Percentiles rank a stretch among this genome's conserved stretches.
phyloP scores from a whole-genome alignment of 768 basidiomycete genomes.

The Russula griseocarnosa region DNA sequence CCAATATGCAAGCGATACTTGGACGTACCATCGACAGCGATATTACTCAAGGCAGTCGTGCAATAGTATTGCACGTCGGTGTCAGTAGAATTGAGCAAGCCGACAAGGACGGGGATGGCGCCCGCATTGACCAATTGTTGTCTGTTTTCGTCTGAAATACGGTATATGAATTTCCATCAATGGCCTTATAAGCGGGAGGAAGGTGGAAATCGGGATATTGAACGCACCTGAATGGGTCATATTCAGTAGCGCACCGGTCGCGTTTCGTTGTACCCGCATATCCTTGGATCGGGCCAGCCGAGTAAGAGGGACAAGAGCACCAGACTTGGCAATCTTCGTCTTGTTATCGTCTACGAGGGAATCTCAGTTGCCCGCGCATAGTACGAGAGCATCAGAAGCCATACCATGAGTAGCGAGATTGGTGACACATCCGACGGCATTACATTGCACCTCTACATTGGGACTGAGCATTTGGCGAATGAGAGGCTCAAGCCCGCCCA shows the following conservation, averaged over 20 bases:
- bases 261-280: conserved; percentile 98
- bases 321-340: conserved; percentile 99
- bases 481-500: conserved; percentile 95
- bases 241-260: conserved; percentile 94
- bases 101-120: conserved; percentile 95
- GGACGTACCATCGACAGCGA: conserved; percentile 84
- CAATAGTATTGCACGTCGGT: conserved; percentile 99
- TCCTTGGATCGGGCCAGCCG: conserved; percentile 96
- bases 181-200: background rate
- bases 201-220: conserved; percentile 10
- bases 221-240: conserved; percentile 96
- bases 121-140: conserved; percentile 98
- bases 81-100: conserved; percentile 88
- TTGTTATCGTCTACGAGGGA: conserved; percentile 86
- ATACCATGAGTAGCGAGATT: conserved; percentile 96
- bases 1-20: background rate
- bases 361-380: conserved; percentile 6
- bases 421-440: conserved; percentile 98
- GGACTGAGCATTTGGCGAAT: conserved; percentile 99
- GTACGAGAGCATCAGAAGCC: conserved; percentile 30
- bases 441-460: conserved; percentile 99
- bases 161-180: conserved; percentile 3
- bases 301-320: conserved; percentile 95
- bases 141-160: conserved; percentile 84
- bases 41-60: conserved; percentile 96